phyloP scores from a whole-genome alignment of 2,329 filamentous ascomycete genomes.

The Sporothrix dimorphospora region DNA sequence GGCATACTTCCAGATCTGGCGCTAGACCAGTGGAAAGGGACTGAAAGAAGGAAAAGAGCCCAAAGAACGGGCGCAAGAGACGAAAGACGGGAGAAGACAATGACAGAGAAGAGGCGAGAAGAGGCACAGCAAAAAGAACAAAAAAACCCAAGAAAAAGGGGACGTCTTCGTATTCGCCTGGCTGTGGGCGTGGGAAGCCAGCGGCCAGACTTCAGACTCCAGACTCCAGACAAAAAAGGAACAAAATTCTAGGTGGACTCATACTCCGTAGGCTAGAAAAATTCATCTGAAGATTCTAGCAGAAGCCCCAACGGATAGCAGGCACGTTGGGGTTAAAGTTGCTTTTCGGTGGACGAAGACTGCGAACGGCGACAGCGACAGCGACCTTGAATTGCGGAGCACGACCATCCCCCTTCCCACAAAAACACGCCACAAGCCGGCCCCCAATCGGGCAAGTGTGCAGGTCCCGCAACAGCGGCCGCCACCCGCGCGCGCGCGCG shows the following conservation, averaged over 20 bases:
- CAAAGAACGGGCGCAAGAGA: neutral
- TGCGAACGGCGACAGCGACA: neutral
- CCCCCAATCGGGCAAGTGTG: slow-evolving; percentile 1
- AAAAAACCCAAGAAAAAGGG: too few species aligned
- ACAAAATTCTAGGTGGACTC: too few species aligned
- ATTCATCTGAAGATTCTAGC: slow-evolving; percentile 5
- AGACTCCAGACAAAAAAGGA: too few species aligned
- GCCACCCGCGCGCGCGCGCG: neutral
- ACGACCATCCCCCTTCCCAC: neutral
- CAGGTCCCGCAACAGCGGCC: neutral
- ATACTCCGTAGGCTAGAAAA: neutral
- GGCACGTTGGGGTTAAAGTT: neutral
- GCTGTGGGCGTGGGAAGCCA: too few species aligned
- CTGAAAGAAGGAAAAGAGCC: neutral
- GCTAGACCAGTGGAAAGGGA: neutral
- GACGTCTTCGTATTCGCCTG: too few species aligned
- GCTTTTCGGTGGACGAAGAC: neutral
- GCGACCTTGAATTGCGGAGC: neutral
- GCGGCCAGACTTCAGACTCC: too few species aligned
- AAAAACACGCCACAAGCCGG: slow-evolving; percentile 13
- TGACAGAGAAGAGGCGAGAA: too few species aligned
- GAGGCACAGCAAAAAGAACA: too few species aligned
- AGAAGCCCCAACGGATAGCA: too few species aligned
- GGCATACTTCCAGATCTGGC: neutral
- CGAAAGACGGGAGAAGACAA: neutral